A percentile compares a stretch with the other conserved stretches of the same genome.
Conservation (phyloP, 208 protist genomes). For the Trypanosoma caninum region DNA sequence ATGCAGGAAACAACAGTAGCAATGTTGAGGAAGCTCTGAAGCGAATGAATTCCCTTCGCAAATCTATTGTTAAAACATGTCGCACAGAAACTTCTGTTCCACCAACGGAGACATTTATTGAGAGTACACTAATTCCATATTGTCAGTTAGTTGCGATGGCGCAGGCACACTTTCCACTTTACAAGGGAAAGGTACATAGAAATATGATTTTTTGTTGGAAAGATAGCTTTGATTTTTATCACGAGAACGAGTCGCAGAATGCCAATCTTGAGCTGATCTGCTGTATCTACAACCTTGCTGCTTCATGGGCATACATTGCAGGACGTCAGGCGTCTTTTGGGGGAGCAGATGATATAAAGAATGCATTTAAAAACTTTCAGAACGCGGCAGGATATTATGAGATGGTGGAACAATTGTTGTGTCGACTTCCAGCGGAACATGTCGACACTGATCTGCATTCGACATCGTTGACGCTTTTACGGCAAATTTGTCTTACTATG, state of each 20-base stretch:
- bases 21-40: conserved; percentile 52
- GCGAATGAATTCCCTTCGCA: conserved; percentile 65
- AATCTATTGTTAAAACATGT: conserved; percentile 64
- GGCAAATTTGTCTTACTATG: conserved; percentile 49
- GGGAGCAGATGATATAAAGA: conserved; percentile 50
- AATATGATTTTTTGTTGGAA: conserved; percentile 60
- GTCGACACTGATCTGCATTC: conserved; percentile 60
- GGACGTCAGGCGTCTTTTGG: conserved; percentile 37
- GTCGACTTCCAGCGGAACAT: conserved; percentile 58
- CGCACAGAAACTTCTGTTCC: conserved; percentile 36
- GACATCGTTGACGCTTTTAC: conserved; percentile 54
- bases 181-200: conserved; percentile 47
- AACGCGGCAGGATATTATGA: conserved; percentile 80
- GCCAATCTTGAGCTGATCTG: conserved; percentile 73
- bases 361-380: conserved; percentile 71
- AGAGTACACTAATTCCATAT: conserved; percentile 62
- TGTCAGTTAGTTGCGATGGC: conserved; percentile 69
- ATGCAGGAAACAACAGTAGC: conserved; percentile 64
- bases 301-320: conserved; percentile 58
- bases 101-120: conserved; percentile 62
- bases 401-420: conserved; percentile 49
- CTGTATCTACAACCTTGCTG: conserved; percentile 83
- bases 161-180: conserved; percentile 70
- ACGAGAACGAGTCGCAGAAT: conserved; percentile 63
- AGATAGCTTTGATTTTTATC: conserved; percentile 65